Base-by-base conservation (phyloP, 2,329 filamentous ascomycete species). In the Kalaharituber pfeilii region DNA sequence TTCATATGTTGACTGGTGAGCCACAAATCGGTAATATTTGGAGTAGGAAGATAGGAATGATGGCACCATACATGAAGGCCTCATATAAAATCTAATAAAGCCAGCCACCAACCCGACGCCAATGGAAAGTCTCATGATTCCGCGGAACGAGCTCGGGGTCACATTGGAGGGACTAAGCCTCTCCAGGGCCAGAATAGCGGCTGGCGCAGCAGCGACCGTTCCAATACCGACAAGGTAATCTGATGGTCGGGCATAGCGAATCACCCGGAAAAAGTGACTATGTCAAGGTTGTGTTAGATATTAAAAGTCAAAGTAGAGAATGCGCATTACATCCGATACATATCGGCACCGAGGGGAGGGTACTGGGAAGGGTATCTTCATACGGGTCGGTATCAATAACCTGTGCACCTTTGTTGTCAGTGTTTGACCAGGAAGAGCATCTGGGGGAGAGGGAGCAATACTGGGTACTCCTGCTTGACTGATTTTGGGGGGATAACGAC, bases 331-430 rank as follows among this genome's bases (percentile, higher is more conserved):
- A 26, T 26, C 33, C 11, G 44, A 22, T 42, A 13, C 5, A 53
- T 42, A 24, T 29, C 15, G 5, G 24, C 28, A 49, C 52, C 53
- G 55, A 49, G 3, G 52, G 26, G 51, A 51, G 50, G 44, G 39
- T 28, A 30, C 20, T 36, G 3, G 33, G 29, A 56, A 51, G 18
- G 50, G 62, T 54, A 62, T 56, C 54, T 59, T 70, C 82, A 68
- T 88, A 95, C 88, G 91, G 91, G 72, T 98, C 91, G 74, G 86
- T 93, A 75, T 98, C 91, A 71, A 60, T 55, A 60, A 59, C 59
- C 55, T 49, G 4, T 33, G 33, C 25, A 28, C 5, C 30, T 29
- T n/a, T 25, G n/a, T 51, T 20, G 49, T 22, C 28, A 29, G 49
- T 53, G 5, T 47, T 13, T 25, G 39, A 7, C 18, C 39, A 7